Base-by-base conservation (phyloP, 1,284 basidiomycete genomes). In the Lentinula novae-zelandiae region DNA sequence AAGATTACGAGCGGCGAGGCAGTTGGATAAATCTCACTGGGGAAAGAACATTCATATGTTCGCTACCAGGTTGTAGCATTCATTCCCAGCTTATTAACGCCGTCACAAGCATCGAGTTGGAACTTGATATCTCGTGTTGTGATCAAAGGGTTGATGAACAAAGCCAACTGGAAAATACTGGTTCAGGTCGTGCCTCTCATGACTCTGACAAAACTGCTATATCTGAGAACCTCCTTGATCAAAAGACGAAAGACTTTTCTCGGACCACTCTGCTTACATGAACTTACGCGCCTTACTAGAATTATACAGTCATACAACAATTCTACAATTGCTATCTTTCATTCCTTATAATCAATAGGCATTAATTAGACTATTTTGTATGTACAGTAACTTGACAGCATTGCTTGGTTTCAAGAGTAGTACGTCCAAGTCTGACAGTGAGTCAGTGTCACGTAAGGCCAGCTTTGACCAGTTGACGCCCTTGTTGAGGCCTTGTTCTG, bases 1-100 rank as follows among this genome's bases (percentile, higher is more conserved):
- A 75, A 56, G 75, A 82, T 50, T 81, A 82, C 60, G 82, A 83
- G 62, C 68, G 71, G 20, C 67, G 66, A 57, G 81, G 80, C 2
- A 82, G 82, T 62, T 82, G 81, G 82, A 72, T 74, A 17, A 70
- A 77, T 64, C 42, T 75, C n/a, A n/a, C 44, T 31, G 33, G 60
- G 4, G 59, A 50, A 42, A 51, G 39, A 36, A 46, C 33, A 8
- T 58, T 53, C 34, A 58, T 56, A 15, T 65, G 64, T 39, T 51
- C 57, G n/a, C n/a, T 61, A 17, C 52, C 50, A 38, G 64, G 55
- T 5, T 65, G 64, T 38, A 42, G 31, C 13, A 33, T 63, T 27
- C 64, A 65, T 49, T 62, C 51, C 39, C 52, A 40, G 1, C 20
- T 34, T 27, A 39, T 59, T 1, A 42, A 48, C 42, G 52, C 49